Conservation (phyloP, 805 yeast genomes). For the Nakazawaea sp. region DNA sequence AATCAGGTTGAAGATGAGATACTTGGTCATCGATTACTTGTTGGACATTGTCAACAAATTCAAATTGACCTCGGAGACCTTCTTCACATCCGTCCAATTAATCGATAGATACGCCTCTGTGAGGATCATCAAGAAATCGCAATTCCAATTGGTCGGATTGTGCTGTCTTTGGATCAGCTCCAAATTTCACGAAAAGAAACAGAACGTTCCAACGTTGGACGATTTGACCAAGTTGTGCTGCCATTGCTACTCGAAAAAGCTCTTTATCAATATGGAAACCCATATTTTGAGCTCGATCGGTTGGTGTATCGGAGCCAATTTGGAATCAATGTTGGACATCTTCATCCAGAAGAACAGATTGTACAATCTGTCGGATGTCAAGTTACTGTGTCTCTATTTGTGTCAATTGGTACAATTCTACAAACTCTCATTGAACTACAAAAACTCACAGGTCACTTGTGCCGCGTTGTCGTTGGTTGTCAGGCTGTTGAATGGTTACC, state of each 20-base stretch:
- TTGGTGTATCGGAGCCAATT: conserved; percentile 63
- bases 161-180: conserved; percentile 41
- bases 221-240: conserved; percentile 51
- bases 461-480: conserved; percentile 43
- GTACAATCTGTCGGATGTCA: conserved; percentile 21
- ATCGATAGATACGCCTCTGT: conserved; percentile 32
- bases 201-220: conserved; percentile 48
- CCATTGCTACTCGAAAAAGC: conserved; percentile 46
- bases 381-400: conserved; percentile 43
- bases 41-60: conserved; percentile 23
- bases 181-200: conserved; percentile 41
- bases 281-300: conserved; percentile 55
- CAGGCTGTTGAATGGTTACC: conserved; percentile 29
- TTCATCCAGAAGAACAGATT: conserved; percentile 24
- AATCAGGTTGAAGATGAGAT: conserved; percentile 15
- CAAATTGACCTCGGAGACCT: conserved; percentile 25
- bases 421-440: conserved; percentile 43
- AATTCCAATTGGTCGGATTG: conserved; percentile 32
- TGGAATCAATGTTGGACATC: conserved; percentile 58
- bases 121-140: conserved; percentile 24
- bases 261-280: conserved; percentile 63
- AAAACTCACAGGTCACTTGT: conserved; percentile 39
- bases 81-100: conserved; percentile 28
- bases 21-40: conserved; percentile 22
- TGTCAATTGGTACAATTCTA: conserved; percentile 64